A percentile compares a stretch with the other conserved stretches of the same genome.
These are phyloP conservation scores for Salmacisia buchloeana DNA, from an alignment of 1,284 basidiomycete genomes.

Conservation along the genomic window DNA sequence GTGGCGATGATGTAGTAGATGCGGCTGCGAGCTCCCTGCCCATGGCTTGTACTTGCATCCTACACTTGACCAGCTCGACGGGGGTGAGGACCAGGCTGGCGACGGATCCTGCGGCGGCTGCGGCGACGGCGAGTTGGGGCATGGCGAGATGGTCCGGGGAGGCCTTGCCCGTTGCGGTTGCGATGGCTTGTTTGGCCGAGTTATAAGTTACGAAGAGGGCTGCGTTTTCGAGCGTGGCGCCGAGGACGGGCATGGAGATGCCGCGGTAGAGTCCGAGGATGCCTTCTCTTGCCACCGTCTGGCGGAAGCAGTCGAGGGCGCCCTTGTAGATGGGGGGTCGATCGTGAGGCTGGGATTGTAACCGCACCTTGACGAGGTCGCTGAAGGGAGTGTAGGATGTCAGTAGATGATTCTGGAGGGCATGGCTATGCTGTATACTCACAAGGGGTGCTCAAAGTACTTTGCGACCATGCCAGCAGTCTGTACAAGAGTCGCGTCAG, in stretches of 20 bases:
- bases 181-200: slow-evolving; percentile 60
- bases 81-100: slow-evolving; percentile 83
- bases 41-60: slow-evolving; percentile 91
- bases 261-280: slow-evolving; percentile 55
- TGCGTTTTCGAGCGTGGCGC: slow-evolving; percentile 87
- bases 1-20: slow-evolving; percentile 24
- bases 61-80: slow-evolving; percentile 85
- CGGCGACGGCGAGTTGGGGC: slow-evolving; percentile 67
- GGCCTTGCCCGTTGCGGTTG: slow-evolving; percentile 9
- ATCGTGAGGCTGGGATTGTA: slow-evolving; percentile 44
- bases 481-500: not conserved
- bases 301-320: slow-evolving; percentile 43
- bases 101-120: slow-evolving; percentile 71
- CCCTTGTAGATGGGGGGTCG: slow-evolving; percentile 25
- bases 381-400: slow-evolving; percentile 6
- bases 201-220: slow-evolving; percentile 79
- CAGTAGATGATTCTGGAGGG: not conserved
- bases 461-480: slow-evolving; percentile 47
- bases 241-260: slow-evolving; percentile 77
- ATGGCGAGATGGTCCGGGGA: slow-evolving; percentile 54
- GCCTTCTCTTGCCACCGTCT: slow-evolving; percentile 38
- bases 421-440: not conserved
- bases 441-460: slow-evolving; percentile 47
- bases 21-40: slow-evolving; percentile 41
- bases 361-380: slow-evolving; percentile 47